Percentiles rank a stretch among this genome's conserved stretches.
phyloP scores from a whole-genome alignment of 352 stramenopile genomes.

The Globisporangium carolinianum region DNA sequence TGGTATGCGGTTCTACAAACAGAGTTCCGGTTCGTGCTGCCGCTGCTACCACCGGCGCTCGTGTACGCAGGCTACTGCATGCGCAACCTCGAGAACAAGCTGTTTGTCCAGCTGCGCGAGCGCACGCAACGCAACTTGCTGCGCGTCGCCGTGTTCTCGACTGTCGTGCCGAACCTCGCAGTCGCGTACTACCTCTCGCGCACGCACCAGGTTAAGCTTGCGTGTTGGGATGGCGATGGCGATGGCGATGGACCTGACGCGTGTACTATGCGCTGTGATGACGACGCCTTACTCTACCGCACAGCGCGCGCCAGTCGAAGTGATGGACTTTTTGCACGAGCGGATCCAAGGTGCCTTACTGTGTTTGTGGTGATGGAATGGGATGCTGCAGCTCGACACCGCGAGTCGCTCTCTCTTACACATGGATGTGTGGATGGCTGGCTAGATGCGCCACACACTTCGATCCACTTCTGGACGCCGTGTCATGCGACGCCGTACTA shows the following conservation, averaged over 20 bases:
- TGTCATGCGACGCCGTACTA: conserved; percentile 86
- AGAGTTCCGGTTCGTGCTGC: conserved; percentile 86
- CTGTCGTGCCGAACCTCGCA: conserved; percentile 60
- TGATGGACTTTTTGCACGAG: conserved; percentile 76
- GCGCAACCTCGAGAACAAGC: conserved; percentile 53
- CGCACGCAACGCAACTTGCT: conserved; percentile 53
- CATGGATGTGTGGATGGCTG: background rate
- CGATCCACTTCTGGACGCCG: conserved; percentile 81
- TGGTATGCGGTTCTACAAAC: background rate
- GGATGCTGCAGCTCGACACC: background rate
- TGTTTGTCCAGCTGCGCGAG: conserved; percentile 49
- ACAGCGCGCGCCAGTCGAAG: conserved; percentile 59
- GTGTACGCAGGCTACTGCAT: conserved; percentile 76
- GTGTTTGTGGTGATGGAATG: background rate
- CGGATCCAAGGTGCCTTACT: conserved; percentile 34
- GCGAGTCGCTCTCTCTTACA: background rate
- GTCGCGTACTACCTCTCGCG: conserved; percentile 66
- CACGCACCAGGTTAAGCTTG: conserved; percentile 33
- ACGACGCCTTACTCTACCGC: background rate
- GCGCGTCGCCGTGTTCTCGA: conserved; percentile 31
- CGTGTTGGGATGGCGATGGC: no score
- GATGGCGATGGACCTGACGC: background rate
- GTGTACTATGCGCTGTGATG: background rate
- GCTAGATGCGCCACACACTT: conserved; percentile 27
- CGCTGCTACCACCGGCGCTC: conserved; percentile 58